A percentile compares a stretch with the other conserved stretches of the same genome.
Conservation (phyloP, 2,329 filamentous ascomycete genomes). For the Fusarium paranaense region DNA sequence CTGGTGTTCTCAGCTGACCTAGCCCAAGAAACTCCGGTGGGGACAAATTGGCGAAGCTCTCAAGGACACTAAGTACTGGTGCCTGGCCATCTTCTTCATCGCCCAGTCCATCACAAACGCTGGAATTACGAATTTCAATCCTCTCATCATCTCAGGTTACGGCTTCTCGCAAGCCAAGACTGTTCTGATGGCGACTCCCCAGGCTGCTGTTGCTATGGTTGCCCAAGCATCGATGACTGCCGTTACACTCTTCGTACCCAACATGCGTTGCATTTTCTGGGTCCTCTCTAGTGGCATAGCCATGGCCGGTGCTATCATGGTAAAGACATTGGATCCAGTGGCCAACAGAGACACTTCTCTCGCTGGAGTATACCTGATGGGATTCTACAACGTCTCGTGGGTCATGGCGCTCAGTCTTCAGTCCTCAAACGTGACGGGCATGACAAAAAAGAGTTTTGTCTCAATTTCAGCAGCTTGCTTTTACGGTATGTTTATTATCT, state of each 20-base stretch:
- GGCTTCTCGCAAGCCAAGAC: conserved; percentile 44
- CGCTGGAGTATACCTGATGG: conserved; percentile 46
- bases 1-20: background rate
- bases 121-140: conserved; percentile 72
- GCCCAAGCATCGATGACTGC: conserved; percentile 33
- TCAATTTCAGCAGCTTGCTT: conserved; percentile 39
- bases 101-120: conserved; percentile 76
- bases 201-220: conserved; percentile 46
- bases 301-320: conserved; percentile 40
- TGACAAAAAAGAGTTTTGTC: conserved; percentile 45
- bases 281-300: conserved; percentile 34
- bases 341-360: conserved; percentile 38
- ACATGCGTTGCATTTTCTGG: conserved; percentile 46
- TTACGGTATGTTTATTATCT: conserved; percentile 23
- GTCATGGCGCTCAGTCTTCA: conserved; percentile 44
- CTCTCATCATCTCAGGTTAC: conserved; percentile 69
- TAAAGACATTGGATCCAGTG: conserved; percentile 33
- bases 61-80: background rate
- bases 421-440: conserved; percentile 43
- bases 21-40: background rate
- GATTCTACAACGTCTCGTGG: conserved; percentile 46
- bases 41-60: background rate
- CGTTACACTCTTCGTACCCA: conserved; percentile 41
- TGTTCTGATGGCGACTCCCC: conserved; percentile 46
- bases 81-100: conserved; percentile 43